Base-by-base conservation (phyloP, 2,329 filamentous ascomycete species). In the Fusarium nurragi region DNA sequence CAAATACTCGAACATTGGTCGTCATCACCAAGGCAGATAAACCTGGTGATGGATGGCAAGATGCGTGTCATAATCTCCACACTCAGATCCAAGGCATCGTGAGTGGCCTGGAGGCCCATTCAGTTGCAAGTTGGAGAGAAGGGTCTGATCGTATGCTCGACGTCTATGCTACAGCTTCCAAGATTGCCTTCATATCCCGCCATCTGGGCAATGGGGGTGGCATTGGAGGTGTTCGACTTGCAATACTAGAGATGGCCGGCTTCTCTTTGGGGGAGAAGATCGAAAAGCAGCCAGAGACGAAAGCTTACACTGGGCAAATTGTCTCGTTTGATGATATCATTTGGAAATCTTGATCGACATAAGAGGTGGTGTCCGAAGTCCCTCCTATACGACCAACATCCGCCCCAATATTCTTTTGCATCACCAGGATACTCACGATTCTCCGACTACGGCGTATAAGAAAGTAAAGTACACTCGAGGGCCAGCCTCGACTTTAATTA, bases 21-120 rank as follows among this genome's bases (percentile, higher is more conserved):
- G 79, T 87, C 6, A 71, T 88, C 45, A 88, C 86, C 12, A 87
- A 87, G 73, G 83, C 81, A 14, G 86, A 88, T 67, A 86, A 86
- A 64, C 72, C 67, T 39, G 74, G 71, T 26, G 69, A 68, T 12
- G 65, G 46, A 2, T 78, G 76, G 76, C 56, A 59, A 8, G 57
- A 55, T 12, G 54, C 51, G 19, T 79, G 77, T 57, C 52, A 52
- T 6, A 38, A 49, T 2, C 63, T 77, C 36, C 75, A 74, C 1
- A 55, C 48, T 5, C 58, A 64, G 26, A 54, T 79, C n/a, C 71
- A 72, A 18, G 38, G 45, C 5, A 71, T 76, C 36, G 58, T 80
- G 40, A 25, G 55, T 5, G 53, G 53, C 4, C 56, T 76, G 7
- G 49, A 75, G 18, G 36, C 40, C 4, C 57, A 60, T 5, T 60